Evolutionary conservation across 2,329 filamentous ascomycete species (phyloP), one percentile per base, ranked within the genome.

Genomic region (Pseudocercospora pini-densiflorae): DNA sequence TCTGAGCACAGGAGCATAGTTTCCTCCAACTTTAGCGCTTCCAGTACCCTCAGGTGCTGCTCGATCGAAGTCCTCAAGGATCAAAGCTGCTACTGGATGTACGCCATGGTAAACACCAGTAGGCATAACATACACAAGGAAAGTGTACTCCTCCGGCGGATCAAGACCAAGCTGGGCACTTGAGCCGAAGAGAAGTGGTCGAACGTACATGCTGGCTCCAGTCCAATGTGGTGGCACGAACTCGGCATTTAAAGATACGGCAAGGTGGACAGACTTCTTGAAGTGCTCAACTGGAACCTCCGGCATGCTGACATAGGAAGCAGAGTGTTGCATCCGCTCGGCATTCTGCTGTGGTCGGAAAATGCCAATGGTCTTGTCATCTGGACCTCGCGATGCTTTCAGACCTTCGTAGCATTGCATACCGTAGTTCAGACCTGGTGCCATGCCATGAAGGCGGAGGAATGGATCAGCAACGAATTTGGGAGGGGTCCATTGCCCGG

Each of bases 331-430:
- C 85, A 98, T 88, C 66, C 94, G 92, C 49, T 82, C 80, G 43
- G 94, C 95, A 79, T 98, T 98, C 77, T 90, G 89, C 75, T 90
- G 86, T 0, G 94, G 92, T 4, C 94, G 91, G 88, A 98, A 98
- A 79, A 98, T 88, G 77, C 89, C 88, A 81, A 98, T 94, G 66
- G 82, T 81, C 66, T 84, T 78, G 78, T 91, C 88, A 65, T 86
- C 83, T 19, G 93, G 91, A 2, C 86, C 84, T 69, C 94, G 93
- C 86, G 97, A 97, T 63, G 94, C 94, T 81, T 98, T 98, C 78
- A 98, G 89, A n/a, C 95, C 95, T 79, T 99, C 95, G 84, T 97
- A 99, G 75, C 93, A 94, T 83, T 98, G 95, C 78, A 97, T 93
- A 65, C 94, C 93, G 80, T 99, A 99, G 86, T 99, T 99, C 71